These are phyloP conservation scores for Ceratobasidium sp. DNA, from an alignment of 1,284 basidiomycete species.

Conservation along the genomic window DNA sequence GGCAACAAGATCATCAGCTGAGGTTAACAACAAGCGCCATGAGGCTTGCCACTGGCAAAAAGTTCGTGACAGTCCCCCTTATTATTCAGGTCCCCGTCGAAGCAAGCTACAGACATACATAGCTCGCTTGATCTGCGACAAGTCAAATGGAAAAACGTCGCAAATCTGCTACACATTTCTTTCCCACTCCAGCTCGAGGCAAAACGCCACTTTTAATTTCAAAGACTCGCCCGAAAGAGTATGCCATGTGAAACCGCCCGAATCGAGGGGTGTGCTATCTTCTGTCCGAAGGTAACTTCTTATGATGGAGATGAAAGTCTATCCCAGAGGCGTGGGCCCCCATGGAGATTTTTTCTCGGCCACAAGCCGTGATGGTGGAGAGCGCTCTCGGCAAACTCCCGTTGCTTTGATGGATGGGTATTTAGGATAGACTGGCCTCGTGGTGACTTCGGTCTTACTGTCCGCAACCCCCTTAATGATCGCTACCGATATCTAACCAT, in stretches of 20 bases:
- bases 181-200: too few species aligned
- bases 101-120: background rate
- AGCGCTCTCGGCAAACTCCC: background rate
- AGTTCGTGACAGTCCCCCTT: background rate
- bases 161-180: background rate
- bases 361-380: background rate
- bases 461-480: background rate
- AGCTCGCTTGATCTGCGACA: background rate
- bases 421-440: background rate
- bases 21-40: background rate
- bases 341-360: background rate
- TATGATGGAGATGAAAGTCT: background rate
- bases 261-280: background rate
- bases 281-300: background rate
- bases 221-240: background rate
- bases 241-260: background rate
- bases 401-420: background rate
- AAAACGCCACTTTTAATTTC: background rate
- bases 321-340: background rate
- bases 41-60: background rate
- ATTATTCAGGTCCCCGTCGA: background rate
- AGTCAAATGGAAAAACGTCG: background rate
- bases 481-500: constrained; percentile 1
- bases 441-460: background rate
- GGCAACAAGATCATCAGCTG: background rate